Conservation (phyloP, 2,329 filamentous ascomycete species). For the Stagonosporopsis vannaccii region DNA sequence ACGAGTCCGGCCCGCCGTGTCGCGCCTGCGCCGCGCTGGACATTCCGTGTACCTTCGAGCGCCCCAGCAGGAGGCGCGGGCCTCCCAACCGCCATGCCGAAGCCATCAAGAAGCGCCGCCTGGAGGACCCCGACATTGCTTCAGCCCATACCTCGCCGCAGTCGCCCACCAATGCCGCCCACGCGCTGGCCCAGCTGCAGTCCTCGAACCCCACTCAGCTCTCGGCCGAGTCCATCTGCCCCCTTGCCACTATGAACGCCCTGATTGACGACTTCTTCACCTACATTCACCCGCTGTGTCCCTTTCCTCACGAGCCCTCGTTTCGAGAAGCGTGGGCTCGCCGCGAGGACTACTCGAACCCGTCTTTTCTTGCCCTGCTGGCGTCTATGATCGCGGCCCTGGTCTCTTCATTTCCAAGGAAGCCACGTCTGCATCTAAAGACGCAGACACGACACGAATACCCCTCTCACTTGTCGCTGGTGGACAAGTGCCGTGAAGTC, state of each 20-base stretch:
- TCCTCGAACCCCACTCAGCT: slow-evolving; percentile 55
- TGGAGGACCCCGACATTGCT: slow-evolving; percentile 55
- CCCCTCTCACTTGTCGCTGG: slow-evolving; percentile 72
- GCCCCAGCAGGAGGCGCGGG: slow-evolving; percentile 68
- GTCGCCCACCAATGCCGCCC: slow-evolving; percentile 62
- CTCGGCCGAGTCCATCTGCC: slow-evolving; percentile 74
- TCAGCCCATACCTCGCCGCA: slow-evolving; percentile 53
- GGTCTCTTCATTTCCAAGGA: slow-evolving; percentile 79
- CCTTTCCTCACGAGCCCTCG: slow-evolving; percentile 80
- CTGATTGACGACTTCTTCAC: slow-evolving; percentile 84
- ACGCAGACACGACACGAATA: slow-evolving; percentile 70
- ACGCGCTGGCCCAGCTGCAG: slow-evolving; percentile 60
- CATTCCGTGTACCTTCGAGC: slow-evolving; percentile 72
- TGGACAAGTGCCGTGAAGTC: slow-evolving; percentile 74
- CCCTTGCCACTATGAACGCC: slow-evolving; percentile 70
- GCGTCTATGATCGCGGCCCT: slow-evolving; percentile 77
- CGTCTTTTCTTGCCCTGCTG: slow-evolving; percentile 72
- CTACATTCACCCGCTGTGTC: slow-evolving; percentile 78
- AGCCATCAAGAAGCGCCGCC: slow-evolving; percentile 67
- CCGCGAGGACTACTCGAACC: slow-evolving; percentile 70
- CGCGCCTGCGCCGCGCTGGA: slow-evolving; percentile 69
- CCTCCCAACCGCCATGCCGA: slow-evolving; percentile 73
- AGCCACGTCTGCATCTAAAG: slow-evolving; percentile 73
- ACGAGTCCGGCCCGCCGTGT: slow-evolving; percentile 71
- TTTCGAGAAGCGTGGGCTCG: slow-evolving; percentile 73